phyloP scores from a whole-genome alignment of 2,329 filamentous ascomycete genomes.

The Pyrenochaeta sp. region DNA sequence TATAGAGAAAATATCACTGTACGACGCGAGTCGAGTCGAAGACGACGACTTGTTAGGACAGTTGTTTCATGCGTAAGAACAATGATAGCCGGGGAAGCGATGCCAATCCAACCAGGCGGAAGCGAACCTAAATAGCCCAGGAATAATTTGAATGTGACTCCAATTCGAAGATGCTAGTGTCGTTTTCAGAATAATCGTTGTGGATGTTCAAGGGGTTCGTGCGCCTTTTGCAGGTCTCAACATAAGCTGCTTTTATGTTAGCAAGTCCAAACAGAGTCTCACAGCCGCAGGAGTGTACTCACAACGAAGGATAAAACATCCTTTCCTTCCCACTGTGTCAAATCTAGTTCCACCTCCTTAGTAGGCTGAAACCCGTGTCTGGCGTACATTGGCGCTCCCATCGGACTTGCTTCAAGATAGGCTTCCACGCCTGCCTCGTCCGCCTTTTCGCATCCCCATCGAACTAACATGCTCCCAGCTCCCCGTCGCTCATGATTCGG shows the following conservation, averaged over 20 bases:
- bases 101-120: too few relatives aligned
- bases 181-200: too few relatives aligned
- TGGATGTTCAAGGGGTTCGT: not conserved
- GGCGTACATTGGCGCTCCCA: constrained; percentile 46
- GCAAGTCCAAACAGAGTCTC: not conserved
- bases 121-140: too few relatives aligned
- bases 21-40: too few relatives aligned
- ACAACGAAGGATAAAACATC: constrained; percentile 40
- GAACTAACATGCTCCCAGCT: constrained; percentile 42
- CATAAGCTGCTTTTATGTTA: constrained; percentile 22
- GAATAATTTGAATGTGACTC: too few relatives aligned
- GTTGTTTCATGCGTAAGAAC: too few relatives aligned
- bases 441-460: constrained; percentile 42
- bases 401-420: constrained; percentile 44
- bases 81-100: too few relatives aligned
- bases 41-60: too few relatives aligned
- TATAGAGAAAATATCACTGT: too few relatives aligned
- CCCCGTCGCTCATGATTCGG: constrained; percentile 41
- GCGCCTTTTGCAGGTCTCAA: constrained; percentile 15
- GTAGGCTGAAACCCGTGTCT: constrained; percentile 41
- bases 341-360: constrained; percentile 37
- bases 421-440: constrained; percentile 41
- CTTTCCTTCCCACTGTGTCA: constrained; percentile 38
- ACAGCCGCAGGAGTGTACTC: constrained; percentile 18
- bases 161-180: too few relatives aligned